Evolutionary conservation across 2,329 filamentous ascomycete genomes (phyloP).

Genomic region (Fusarium sp.): DNA sequence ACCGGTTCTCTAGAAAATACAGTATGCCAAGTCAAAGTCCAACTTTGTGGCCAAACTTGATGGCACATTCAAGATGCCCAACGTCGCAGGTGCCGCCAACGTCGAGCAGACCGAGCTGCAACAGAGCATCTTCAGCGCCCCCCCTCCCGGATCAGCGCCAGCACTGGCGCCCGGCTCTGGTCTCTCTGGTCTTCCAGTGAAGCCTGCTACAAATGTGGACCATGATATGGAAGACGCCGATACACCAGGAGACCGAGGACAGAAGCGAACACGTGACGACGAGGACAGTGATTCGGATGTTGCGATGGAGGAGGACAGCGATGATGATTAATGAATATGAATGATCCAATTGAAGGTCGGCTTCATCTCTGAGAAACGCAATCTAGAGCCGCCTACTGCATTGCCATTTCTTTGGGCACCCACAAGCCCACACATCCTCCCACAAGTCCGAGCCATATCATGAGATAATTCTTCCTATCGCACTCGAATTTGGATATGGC

Average conservation of each 20-base stretch:
- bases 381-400: constrained; percentile 48
- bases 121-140: constrained; percentile 83
- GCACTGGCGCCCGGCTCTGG: constrained; percentile 57
- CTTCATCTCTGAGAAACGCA: constrained; percentile 35
- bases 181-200: constrained; percentile 60
- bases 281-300: constrained; percentile 77
- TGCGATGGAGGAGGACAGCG: constrained; percentile 78
- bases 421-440: constrained; percentile 84
- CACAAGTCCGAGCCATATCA: constrained; percentile 90
- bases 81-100: constrained; percentile 64
- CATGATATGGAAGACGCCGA: constrained; percentile 64
- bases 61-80: constrained; percentile 84
- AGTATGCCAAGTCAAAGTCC: constrained; percentile 91
- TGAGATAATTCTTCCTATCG: constrained; percentile 77
- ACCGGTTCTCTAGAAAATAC: constrained; percentile 76
- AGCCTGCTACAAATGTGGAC: constrained; percentile 63
- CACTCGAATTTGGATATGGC: constrained; percentile 78
- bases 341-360: constrained; percentile 43
- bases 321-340: constrained; percentile 75
- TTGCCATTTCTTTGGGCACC: constrained; percentile 78
- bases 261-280: constrained; percentile 78
- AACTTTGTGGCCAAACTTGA: constrained; percentile 91
- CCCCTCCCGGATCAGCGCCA: constrained; percentile 65
- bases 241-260: constrained; percentile 69
- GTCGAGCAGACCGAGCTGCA: constrained; percentile 80